phyloP scores from a whole-genome alignment of 2,329 filamentous ascomycete species.

The Cercospora citrullina region DNA sequence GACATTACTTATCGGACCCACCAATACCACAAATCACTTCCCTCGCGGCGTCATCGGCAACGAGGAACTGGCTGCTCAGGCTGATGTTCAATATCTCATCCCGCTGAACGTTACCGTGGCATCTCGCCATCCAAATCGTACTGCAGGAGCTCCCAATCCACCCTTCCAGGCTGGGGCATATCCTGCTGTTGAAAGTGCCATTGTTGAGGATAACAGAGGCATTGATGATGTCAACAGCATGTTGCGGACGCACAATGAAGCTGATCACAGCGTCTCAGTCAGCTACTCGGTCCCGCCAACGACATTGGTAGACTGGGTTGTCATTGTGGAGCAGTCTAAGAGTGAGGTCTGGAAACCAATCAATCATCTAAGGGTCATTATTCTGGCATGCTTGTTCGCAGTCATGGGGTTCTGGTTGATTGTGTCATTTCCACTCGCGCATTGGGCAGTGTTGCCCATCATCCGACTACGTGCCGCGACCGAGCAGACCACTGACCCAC shows the following conservation, averaged over 20 bases:
- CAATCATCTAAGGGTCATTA: conserved; percentile 71
- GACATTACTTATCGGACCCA: conserved; percentile 70
- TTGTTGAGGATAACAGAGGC: conserved; percentile 44
- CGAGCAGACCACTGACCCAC: conserved; percentile 68
- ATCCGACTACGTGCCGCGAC: conserved; percentile 73
- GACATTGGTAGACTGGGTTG: conserved; percentile 73
- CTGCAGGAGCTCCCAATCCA: conserved; percentile 44
- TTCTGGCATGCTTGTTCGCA: conserved; percentile 82
- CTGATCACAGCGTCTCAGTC: conserved; percentile 68
- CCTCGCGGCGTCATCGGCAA: conserved; percentile 35
- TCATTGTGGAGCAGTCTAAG: conserved; percentile 75
- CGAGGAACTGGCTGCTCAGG: conserved; percentile 21
- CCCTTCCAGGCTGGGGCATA: conserved; percentile 64
- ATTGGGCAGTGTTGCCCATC: conserved; percentile 79
- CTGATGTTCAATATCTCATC: conserved; percentile 35
- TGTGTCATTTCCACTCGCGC: conserved; percentile 74
- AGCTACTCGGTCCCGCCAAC: conserved; percentile 74
- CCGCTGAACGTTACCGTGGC: conserved; percentile 33
- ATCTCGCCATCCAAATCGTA: conserved; percentile 33
- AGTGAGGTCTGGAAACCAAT: conserved; percentile 77
- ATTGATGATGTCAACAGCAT: conserved; percentile 63
- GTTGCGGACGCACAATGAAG: conserved; percentile 67
- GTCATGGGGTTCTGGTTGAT: conserved; percentile 70
- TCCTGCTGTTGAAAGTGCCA: conserved; percentile 62
- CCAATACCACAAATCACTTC: conserved; percentile 61